These are phyloP conservation scores for Phytophthora niederhauseri DNA, from an alignment of 352 stramenopile genomes.

Conservation along the genomic window DNA sequence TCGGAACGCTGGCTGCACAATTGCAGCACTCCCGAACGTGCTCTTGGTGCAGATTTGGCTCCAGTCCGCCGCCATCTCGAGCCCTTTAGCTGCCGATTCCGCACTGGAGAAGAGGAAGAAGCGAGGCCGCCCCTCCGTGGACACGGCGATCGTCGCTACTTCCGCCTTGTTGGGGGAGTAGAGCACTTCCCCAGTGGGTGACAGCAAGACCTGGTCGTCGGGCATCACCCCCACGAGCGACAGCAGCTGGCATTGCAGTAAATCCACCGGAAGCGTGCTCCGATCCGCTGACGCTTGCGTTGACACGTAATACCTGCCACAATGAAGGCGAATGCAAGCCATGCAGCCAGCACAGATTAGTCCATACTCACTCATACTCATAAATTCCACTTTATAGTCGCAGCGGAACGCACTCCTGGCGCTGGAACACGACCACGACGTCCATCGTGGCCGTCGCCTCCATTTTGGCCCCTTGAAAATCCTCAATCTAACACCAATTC, in stretches of 20 bases:
- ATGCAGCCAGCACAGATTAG: conserved; percentile 7
- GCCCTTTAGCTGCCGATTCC: conserved; percentile 3
- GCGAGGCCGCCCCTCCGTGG: conserved; percentile 15
- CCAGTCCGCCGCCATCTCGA: conserved; percentile 50
- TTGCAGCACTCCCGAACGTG: conserved; percentile 50
- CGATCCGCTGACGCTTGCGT: conserved; percentile 27
- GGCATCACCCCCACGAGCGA: conserved; percentile 67
- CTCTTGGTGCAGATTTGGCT: conserved; percentile 64
- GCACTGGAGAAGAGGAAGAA: conserved; percentile 53
- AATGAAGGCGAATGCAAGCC: background rate
- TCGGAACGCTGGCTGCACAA: conserved; percentile 65
- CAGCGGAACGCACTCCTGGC: conserved; percentile 57
- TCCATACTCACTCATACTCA: background rate
- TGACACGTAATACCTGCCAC: conserved; percentile 49
- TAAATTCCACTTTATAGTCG: background rate
- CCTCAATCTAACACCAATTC: background rate
- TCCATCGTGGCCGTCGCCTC: conserved; percentile 31
- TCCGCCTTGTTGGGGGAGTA: conserved; percentile 27
- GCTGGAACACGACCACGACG: conserved; percentile 58
- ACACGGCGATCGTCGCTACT: conserved; percentile 23
- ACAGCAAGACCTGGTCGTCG: conserved; percentile 64
- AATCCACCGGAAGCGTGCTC: conserved; percentile 45
- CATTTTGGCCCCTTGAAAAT: conserved; percentile 9
- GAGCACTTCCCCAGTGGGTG: conserved; percentile 47
- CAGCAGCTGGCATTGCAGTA: conserved; percentile 75